A percentile compares a stretch with the other conserved stretches of the same genome.
Evolutionary conservation across 148 eudicot species (phyloP).

Genomic region (Persicaria maculosa): DNA sequence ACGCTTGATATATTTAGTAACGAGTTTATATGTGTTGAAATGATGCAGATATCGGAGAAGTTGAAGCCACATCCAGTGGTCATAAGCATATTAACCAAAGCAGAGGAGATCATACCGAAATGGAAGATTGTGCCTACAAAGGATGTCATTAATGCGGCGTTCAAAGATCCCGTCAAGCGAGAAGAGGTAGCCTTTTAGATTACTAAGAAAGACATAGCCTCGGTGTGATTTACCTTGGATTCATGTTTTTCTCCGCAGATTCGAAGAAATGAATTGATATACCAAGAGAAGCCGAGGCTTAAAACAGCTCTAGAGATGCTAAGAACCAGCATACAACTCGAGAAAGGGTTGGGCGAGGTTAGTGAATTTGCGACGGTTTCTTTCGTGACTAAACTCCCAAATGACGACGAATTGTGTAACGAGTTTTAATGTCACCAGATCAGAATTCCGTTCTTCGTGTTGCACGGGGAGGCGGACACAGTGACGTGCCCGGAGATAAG

Average conservation of each 20-base stretch:
- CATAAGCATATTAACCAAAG: conserved; percentile 58
- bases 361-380: conserved; percentile 11
- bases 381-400: neutral
- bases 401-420: neutral
- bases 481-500: conserved; percentile 98
- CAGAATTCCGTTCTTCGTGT: conserved; percentile 58
- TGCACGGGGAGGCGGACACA: conserved; percentile 91
- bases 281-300: conserved; percentile 87
- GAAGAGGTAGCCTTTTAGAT: conserved; percentile 48
- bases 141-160: conserved; percentile 85
- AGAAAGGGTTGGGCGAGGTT: conserved; percentile 74
- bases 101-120: conserved; percentile 89
- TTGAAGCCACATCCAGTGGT: conserved; percentile 97
- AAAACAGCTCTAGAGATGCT: conserved; percentile 98
- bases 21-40: neutral
- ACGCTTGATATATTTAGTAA: neutral
- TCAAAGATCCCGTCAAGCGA: conserved; percentile 85
- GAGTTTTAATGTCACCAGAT: neutral
- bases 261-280: conserved; percentile 73
- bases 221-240: neutral
- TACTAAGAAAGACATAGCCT: too few species aligned
- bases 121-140: conserved; percentile 98
- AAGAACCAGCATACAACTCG: conserved; percentile 85
- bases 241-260: conserved; percentile 26
- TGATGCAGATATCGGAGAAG: conserved; percentile 81